A percentile compares a stretch with the other conserved stretches of the same genome.
Conservation (phyloP, 164 flowering plant genomes). For the Kalanchoe fedtschenkoi region DNA sequence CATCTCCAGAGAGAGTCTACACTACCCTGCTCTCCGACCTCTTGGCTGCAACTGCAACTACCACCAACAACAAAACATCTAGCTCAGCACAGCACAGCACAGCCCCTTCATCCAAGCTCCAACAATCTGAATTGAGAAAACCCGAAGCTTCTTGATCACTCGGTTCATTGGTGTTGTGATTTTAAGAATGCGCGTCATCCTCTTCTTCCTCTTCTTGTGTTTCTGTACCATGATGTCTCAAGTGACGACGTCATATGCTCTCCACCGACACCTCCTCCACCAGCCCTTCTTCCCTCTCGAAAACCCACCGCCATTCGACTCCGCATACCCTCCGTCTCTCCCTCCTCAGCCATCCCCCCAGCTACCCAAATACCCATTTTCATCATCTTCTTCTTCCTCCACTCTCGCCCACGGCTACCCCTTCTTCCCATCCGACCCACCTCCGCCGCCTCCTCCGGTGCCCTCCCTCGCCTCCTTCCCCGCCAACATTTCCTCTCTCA, state of each 20-base stretch:
- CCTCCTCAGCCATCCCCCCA: slow-evolving; percentile 10
- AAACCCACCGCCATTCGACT: slow-evolving; percentile 5
- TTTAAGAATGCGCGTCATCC: neutral
- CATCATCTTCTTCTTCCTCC: slow-evolving; percentile 9
- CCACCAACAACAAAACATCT: no score
- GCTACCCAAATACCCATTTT: slow-evolving; percentile 8
- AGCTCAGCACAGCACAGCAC: no score
- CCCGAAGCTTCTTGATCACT: no score
- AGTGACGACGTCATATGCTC: slow-evolving; percentile 8
- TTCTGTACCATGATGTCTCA: neutral
- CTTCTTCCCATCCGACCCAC: slow-evolving; percentile 29
- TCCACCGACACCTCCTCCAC: slow-evolving; percentile 32
- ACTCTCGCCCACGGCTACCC: slow-evolving; percentile 16
- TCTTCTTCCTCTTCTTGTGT: neutral
- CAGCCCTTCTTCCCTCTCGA: slow-evolving; percentile 23
- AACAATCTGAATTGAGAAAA: neutral
- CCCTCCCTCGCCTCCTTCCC: slow-evolving; percentile 33
- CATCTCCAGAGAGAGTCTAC: no score
- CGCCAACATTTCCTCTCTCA: slow-evolving; percentile 52
- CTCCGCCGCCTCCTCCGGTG: slow-evolving; percentile 32
- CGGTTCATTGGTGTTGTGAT: no score
- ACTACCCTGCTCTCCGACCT: no score
- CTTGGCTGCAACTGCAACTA: no score
- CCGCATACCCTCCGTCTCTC: slow-evolving; percentile 13
- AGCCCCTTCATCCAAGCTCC: neutral